Conservation (phyloP, 2,329 filamentous ascomycete genomes). For the Huntiella savannae region DNA sequence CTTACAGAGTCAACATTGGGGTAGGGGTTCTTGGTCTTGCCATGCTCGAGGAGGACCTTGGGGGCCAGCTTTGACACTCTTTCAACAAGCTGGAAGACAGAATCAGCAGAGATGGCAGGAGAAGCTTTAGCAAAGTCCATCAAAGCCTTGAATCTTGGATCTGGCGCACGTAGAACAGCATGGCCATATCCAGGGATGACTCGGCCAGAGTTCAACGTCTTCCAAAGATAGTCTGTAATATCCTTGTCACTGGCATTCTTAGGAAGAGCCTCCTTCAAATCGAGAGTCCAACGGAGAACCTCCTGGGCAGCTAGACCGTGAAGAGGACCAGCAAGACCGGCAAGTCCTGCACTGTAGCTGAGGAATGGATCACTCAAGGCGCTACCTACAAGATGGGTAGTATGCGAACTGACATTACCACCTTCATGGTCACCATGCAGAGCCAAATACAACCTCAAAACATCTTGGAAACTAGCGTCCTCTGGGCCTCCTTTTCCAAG, state of each 20-base stretch:
- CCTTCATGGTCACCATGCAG: conserved; percentile 97
- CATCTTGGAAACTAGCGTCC: conserved; percentile 87
- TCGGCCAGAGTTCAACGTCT: conserved; percentile 77
- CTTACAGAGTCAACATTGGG: conserved; percentile 91
- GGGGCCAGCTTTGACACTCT: conserved; percentile 86
- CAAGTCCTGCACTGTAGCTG: conserved; percentile 85
- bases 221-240: conserved; percentile 80
- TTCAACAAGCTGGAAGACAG: conserved; percentile 85
- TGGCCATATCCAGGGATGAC: conserved; percentile 93
- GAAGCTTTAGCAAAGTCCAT: conserved; percentile 86
- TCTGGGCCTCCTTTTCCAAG: conserved; percentile 75
- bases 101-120: conserved; percentile 68
- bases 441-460: conserved; percentile 82
- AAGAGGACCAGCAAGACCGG: conserved; percentile 48
- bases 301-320: conserved; percentile 89
- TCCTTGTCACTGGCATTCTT: conserved; percentile 59
- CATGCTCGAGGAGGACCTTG: conserved; percentile 76
- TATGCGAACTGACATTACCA: conserved; percentile 88
- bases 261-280: conserved; percentile 84
- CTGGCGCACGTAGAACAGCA: conserved; percentile 87
- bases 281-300: conserved; percentile 86
- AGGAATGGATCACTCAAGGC: conserved; percentile 90
- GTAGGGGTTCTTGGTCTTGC: conserved; percentile 96
- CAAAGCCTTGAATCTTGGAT: conserved; percentile 86
- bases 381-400: conserved; percentile 86